Conservation (phyloP, 345 rosid species). For the Eucalyptus pumila region DNA sequence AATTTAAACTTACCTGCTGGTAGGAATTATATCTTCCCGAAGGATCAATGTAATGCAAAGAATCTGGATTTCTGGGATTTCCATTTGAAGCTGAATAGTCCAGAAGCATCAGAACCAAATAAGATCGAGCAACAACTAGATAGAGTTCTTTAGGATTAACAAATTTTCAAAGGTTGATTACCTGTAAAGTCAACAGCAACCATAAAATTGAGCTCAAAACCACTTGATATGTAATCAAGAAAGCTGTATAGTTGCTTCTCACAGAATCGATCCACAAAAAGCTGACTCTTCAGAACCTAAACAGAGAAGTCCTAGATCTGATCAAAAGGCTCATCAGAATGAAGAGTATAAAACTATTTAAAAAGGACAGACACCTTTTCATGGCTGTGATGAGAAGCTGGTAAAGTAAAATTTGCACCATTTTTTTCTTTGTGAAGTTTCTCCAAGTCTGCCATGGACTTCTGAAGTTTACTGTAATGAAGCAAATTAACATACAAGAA, state of each 20-base stretch:
- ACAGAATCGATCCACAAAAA: conserved; percentile 52
- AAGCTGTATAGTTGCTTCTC: conserved; percentile 65
- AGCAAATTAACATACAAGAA: not conserved
- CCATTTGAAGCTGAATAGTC: conserved; percentile 72
- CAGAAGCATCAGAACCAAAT: not conserved
- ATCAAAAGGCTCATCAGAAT: not conserved
- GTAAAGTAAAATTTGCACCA: conserved; percentile 35
- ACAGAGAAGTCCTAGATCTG: not conserved
- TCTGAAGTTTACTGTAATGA: conserved; percentile 45
- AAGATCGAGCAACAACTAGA: not conserved
- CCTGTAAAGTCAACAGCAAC: conserved; percentile 96
- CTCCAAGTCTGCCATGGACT: conserved; percentile 57
- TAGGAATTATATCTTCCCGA: conserved; percentile 70
- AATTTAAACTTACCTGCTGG: conserved; percentile 36
- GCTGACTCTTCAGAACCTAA: conserved; percentile 64
- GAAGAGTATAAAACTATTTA: not conserved
- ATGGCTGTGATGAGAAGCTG: conserved; percentile 12
- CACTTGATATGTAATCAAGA: conserved; percentile 79
- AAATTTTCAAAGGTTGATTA: not conserved
- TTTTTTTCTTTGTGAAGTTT: conserved; percentile 34
- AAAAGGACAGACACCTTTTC: conserved; percentile 38
- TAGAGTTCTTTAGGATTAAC: not conserved
- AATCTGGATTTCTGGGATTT: conserved; percentile 47
- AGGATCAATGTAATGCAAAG: conserved; percentile 81
- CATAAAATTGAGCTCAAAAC: conserved; percentile 81